phyloP scores from a whole-genome alignment of 345 rosid species.

The Jatropha curcas region DNA sequence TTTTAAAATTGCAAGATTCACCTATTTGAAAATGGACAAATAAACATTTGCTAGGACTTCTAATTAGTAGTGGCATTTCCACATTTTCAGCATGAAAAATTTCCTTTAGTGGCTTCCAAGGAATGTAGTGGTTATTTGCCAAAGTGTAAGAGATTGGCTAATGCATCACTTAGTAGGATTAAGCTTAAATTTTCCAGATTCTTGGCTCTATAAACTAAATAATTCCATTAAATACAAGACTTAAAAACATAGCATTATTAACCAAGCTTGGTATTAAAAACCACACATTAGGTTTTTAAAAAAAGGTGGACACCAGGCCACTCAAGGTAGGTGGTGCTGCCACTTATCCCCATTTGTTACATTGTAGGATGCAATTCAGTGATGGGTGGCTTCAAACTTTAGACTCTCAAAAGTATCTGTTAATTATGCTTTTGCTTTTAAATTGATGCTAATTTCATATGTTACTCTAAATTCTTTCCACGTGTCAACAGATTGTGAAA shows the following conservation, averaged over 20 bases:
- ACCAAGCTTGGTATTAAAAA: neutral
- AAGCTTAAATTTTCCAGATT: no score
- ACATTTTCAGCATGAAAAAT: neutral
- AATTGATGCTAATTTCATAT: no score
- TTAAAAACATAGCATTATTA: neutral
- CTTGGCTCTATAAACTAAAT: neutral
- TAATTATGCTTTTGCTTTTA: no score
- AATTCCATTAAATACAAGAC: slow-evolving; percentile 1
- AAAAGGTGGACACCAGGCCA: slow-evolving; percentile 11
- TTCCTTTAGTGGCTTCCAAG: neutral
- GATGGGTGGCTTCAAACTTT: no score
- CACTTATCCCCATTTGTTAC: slow-evolving; percentile 21
- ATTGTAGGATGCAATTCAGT: slow-evolving; percentile 20
- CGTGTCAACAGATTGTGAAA: no score
- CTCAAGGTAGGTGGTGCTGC: slow-evolving; percentile 23
- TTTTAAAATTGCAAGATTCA: slow-evolving; percentile 9
- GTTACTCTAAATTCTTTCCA: no score
- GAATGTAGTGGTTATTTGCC: neutral
- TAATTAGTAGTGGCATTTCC: slow-evolving; percentile 9
- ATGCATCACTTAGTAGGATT: neutral
- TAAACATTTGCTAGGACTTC: slow-evolving; percentile 14
- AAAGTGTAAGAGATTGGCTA: neutral
- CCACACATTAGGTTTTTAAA: neutral
- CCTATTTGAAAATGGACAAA: slow-evolving; percentile 11
- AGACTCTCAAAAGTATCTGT: no score